Conservation (phyloP, 768 basidiomycete genomes). For the Suillus luteus region DNA sequence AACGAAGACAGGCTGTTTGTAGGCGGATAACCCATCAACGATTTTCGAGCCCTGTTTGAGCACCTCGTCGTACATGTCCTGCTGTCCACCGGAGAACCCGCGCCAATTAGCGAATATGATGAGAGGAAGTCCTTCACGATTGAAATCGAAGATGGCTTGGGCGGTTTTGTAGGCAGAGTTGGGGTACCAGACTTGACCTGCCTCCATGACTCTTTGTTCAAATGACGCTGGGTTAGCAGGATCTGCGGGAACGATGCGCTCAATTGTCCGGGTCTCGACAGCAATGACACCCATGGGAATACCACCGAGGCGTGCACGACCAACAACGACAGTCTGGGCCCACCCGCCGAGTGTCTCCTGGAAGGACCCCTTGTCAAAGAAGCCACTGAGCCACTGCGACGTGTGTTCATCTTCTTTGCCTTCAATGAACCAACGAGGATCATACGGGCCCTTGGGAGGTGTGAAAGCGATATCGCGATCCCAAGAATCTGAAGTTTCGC, state of each 20-base stretch:
- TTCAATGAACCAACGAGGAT: conserved; percentile 97
- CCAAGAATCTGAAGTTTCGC: conserved; percentile 76
- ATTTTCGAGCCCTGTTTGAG: conserved; percentile 98
- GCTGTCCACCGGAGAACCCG: conserved; percentile 99
- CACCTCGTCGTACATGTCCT: conserved; percentile 98
- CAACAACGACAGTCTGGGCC: conserved; percentile 98
- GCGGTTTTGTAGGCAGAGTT: conserved; percentile 99
- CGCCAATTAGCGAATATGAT: conserved; percentile 99
- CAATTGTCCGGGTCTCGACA: conserved; percentile 96
- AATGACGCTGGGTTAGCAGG: conserved; percentile 96
- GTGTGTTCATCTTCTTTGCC: conserved; percentile 87
- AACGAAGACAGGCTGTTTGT: conserved; percentile 97
- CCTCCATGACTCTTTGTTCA: conserved; percentile 98
- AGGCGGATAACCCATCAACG: conserved; percentile 95
- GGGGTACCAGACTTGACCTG: conserved; percentile 99
- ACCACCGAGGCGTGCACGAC: conserved; percentile 93
- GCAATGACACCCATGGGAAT: conserved; percentile 98
- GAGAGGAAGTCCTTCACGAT: conserved; percentile 93
- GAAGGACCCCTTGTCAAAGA: conserved; percentile 98
- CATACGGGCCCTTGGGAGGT: conserved; percentile 93
- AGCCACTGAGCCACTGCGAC: conserved; percentile 79
- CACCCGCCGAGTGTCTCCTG: conserved; percentile 98
- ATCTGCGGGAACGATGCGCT: conserved; percentile 95
- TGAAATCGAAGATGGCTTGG: conserved; percentile 98
- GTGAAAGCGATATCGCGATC: conserved; percentile 89